A percentile compares a stretch with the other conserved stretches of the same genome.
These are phyloP conservation scores for Penicillium sumatraense DNA, from an alignment of 2,329 filamentous ascomycete genomes.

Conservation along the genomic window DNA sequence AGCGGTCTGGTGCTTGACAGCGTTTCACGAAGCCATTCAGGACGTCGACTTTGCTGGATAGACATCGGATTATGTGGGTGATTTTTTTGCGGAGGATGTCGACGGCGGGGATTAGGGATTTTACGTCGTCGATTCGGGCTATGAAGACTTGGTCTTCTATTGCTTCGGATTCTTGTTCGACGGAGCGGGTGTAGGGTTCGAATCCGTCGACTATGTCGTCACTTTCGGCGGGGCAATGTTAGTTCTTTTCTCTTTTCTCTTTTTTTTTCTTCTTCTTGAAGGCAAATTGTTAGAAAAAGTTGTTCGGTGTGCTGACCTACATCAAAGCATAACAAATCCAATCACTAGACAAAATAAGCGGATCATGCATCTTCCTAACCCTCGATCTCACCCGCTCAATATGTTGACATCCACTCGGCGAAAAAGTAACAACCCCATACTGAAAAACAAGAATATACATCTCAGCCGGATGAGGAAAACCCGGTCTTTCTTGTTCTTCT, in stretches of 20 bases:
- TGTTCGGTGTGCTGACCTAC: constrained; percentile 60
- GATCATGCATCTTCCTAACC: constrained; percentile 87
- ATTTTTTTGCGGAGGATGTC: constrained; percentile 89
- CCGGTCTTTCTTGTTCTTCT: constrained; percentile 71
- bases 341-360: constrained; percentile 87
- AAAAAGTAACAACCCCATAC: constrained; percentile 91
- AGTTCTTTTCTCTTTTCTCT: background rate
- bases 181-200: constrained; percentile 79
- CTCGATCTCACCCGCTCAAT: constrained; percentile 83
- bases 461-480: constrained; percentile 85
- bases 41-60: constrained; percentile 94
- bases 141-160: constrained; percentile 97
- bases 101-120: constrained; percentile 80
- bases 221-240: constrained; percentile 45
- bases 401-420: constrained; percentile 82
- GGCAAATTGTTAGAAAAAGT: too few species aligned
- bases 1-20: constrained; percentile 80
- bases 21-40: constrained; percentile 96
- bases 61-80: constrained; percentile 83
- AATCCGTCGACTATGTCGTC: constrained; percentile 98
- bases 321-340: constrained; percentile 99
- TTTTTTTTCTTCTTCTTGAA: too few species aligned
- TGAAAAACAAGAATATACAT: constrained; percentile 95
- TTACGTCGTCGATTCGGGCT: constrained; percentile 84
- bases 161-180: constrained; percentile 82